phyloP scores from a whole-genome alignment of 352 stramenopile genomes.

The Phytophthora europaea region DNA sequence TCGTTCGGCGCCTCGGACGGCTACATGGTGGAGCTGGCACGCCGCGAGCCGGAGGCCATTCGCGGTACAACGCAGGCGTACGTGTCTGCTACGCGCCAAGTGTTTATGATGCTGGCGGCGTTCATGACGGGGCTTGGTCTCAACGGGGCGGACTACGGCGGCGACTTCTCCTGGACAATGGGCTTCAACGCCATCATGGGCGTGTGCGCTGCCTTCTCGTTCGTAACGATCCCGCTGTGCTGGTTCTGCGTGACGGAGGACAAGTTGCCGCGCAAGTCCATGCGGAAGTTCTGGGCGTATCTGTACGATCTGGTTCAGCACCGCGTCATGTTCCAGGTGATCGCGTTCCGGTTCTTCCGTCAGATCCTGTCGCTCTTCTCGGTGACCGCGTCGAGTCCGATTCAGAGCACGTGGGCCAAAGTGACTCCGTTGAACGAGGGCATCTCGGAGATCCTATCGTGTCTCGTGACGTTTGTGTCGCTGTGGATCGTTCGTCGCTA shows the following conservation, averaged over 20 bases:
- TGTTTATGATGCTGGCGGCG: slow-evolving; percentile 47
- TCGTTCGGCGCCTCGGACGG: slow-evolving; percentile 78
- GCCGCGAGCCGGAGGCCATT: slow-evolving; percentile 53
- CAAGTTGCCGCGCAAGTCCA: slow-evolving; percentile 39
- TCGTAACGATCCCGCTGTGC: slow-evolving; percentile 50
- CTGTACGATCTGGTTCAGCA: slow-evolving; percentile 59
- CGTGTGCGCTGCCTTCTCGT: slow-evolving; percentile 45
- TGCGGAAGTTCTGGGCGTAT: slow-evolving; percentile 44
- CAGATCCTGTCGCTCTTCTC: slow-evolving; percentile 59
- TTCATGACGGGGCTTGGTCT: slow-evolving; percentile 61
- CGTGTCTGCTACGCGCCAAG: slow-evolving; percentile 44
- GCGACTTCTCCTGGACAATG: slow-evolving; percentile 61
- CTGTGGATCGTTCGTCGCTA: slow-evolving; percentile 55
- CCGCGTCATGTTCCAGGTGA: slow-evolving; percentile 64
- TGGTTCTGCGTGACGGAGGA: slow-evolving; percentile 61
- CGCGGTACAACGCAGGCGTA: slow-evolving; percentile 59
- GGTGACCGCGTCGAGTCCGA: slow-evolving; percentile 55
- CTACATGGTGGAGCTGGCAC: slow-evolving; percentile 64
- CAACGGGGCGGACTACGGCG: slow-evolving; percentile 59
- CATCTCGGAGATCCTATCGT: slow-evolving; percentile 58
- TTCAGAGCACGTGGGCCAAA: slow-evolving; percentile 62
- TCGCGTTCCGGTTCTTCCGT: slow-evolving; percentile 63
- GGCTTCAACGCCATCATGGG: slow-evolving; percentile 67
- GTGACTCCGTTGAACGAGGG: slow-evolving; percentile 70
- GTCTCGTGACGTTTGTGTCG: slow-evolving; percentile 48